Evolutionary conservation across 169 alveolate species (phyloP).

Genomic region (Eimeria falciformis): DNA sequence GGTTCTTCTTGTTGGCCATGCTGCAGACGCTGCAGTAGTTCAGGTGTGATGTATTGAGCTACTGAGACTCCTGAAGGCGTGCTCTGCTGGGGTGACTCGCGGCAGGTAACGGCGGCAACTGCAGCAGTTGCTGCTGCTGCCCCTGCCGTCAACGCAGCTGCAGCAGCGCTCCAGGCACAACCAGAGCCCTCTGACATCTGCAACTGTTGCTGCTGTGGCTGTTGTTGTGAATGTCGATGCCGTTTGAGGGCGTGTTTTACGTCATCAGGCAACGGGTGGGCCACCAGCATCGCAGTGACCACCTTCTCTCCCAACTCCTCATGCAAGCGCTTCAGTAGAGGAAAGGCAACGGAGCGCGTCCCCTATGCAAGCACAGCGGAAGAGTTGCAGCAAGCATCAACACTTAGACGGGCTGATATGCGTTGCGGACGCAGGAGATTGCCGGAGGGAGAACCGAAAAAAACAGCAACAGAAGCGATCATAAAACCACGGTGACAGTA

Average conservation of each 20-base stretch:
- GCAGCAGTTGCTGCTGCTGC: slow-evolving; percentile 62
- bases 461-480: not conserved
- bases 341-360: slow-evolving; percentile 62
- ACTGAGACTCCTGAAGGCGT: slow-evolving; percentile 21
- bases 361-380: slow-evolving; percentile 5
- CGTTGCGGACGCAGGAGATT: not conserved
- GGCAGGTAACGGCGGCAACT: slow-evolving; percentile 39
- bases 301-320: slow-evolving; percentile 61
- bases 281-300: slow-evolving; percentile 66
- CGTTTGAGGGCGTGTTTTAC: slow-evolving; percentile 57
- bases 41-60: slow-evolving; percentile 44
- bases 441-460: not conserved
- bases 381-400: too few relatives aligned
- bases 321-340: slow-evolving; percentile 57
- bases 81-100: not conserved
- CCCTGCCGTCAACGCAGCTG: slow-evolving; percentile 47
- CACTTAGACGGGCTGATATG: too few relatives aligned
- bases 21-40: slow-evolving; percentile 61
- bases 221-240: slow-evolving; percentile 40
- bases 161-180: slow-evolving; percentile 26
- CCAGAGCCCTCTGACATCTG: not conserved
- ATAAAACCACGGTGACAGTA: too few relatives aligned
- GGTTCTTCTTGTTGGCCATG: slow-evolving; percentile 52
- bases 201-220: slow-evolving; percentile 12
- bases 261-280: slow-evolving; percentile 71